Evolutionary conservation across 106 monocot genomes (phyloP).

Genomic region (Triglochin maritima): DNA sequence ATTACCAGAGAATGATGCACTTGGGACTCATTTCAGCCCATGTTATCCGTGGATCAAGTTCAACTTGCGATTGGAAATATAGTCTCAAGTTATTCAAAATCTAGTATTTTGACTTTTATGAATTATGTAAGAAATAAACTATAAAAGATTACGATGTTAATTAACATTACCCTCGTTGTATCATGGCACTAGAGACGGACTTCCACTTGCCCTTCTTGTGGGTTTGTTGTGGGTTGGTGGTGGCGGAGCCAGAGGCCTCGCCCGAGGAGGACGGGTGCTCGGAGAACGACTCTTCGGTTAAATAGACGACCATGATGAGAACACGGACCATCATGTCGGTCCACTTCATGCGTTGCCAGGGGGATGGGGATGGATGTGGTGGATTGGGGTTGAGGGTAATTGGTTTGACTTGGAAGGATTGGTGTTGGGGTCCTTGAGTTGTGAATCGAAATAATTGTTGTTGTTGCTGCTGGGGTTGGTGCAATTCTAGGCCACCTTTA

Average conservation of each 20-base stretch:
- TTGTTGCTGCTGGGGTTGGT: constrained; percentile 3
- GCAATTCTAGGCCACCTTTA: constrained; percentile 31
- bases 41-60: no score
- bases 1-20: no score
- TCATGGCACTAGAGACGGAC: constrained; percentile 85
- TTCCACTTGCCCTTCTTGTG: constrained; percentile 97
- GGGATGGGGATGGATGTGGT: constrained; percentile 19
- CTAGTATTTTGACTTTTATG: no score
- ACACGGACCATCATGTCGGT: constrained; percentile 82
- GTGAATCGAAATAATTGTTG: constrained; percentile 13
- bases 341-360: constrained; percentile 97
- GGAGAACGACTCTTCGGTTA: constrained; percentile 45
- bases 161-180: constrained; percentile 50
- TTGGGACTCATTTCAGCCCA: no score
- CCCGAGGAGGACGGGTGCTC: constrained; percentile 3
- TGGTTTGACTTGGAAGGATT: neutral
- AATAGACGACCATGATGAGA: constrained; percentile 69
- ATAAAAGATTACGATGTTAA: neutral
- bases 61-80: no score
- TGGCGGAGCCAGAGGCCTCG: constrained; percentile 5
- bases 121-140: no score
- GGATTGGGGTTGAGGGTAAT: neutral
- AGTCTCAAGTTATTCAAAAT: no score
- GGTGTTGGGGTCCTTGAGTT: neutral
- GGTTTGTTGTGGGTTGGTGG: constrained; percentile 9